A percentile compares a stretch with the other conserved stretches of the same genome.
phyloP scores from a whole-genome alignment of 352 stramenopile genomes.

The Pythium scleroteichum region DNA sequence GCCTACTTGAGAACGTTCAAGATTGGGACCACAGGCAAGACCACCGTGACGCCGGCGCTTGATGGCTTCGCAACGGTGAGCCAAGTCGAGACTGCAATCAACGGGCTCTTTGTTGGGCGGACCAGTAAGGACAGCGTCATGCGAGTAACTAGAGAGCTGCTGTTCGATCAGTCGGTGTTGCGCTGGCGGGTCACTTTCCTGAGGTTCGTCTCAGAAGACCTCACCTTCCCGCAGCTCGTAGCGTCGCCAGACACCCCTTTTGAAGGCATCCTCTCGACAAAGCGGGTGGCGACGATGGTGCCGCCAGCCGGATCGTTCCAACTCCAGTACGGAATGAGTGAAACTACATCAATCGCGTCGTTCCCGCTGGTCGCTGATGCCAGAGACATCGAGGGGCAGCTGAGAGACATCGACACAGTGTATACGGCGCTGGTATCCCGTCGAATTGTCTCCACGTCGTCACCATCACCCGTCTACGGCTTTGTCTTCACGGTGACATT shows the following conservation, averaged over 20 bases:
- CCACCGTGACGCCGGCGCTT: conserved; percentile 14
- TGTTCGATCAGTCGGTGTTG: conserved; percentile 36
- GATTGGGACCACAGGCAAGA: conserved; percentile 28
- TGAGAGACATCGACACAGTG: conserved; percentile 37
- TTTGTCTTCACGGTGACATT: conserved; percentile 60
- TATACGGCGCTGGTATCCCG: conserved; percentile 36
- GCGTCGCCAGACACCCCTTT: conserved; percentile 34
- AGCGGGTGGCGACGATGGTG: conserved; percentile 15
- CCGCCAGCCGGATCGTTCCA: conserved; percentile 39
- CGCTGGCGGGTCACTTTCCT: conserved; percentile 62
- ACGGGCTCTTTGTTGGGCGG: conserved; percentile 33
- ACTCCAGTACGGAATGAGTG: conserved; percentile 47
- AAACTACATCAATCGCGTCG: background rate
- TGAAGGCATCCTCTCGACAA: conserved; percentile 38
- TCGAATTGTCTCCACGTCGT: conserved; percentile 15
- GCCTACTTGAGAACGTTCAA: conserved; percentile 51
- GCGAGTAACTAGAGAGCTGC: conserved; percentile 34
- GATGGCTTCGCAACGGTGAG: conserved; percentile 56
- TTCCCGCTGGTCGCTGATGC: conserved; percentile 28
- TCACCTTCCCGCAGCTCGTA: conserved; percentile 41
- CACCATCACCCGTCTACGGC: conserved; percentile 29
- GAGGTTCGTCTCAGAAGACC: conserved; percentile 34
- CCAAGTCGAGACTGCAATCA: conserved; percentile 45
- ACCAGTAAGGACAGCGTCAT: conserved; percentile 25
- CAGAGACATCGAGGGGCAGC: conserved; percentile 31